Evolutionary conservation across 2,329 filamentous ascomycete genomes (phyloP), one percentile per base, ranked within the genome.

Genomic region (Aspergillus sp.): DNA sequence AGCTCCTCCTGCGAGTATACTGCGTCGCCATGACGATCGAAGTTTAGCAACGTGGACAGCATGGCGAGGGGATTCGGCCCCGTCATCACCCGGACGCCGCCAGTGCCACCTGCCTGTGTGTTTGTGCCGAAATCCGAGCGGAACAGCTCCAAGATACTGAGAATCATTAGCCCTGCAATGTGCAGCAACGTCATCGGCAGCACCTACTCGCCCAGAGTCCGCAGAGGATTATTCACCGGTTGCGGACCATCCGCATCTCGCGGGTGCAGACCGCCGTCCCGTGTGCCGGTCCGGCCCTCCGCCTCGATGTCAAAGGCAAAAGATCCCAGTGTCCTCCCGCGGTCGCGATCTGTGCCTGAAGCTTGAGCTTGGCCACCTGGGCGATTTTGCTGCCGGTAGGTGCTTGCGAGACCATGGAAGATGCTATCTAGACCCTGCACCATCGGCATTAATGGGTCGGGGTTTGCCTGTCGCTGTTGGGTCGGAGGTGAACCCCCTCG

Each of bases 1-100:
- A 98, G 81, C 2, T 91, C 93, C 78, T 97, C 92, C 76, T 98
- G 91, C 0, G 90, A 90, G 74, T 94, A 96, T 1, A 97, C 94
- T 7, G 89, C 91, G 74, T 98, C 94, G 19, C 92, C 91, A 60
- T 85, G 82, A 25, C 74, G 73, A 10, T 69, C 70, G n/a, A 77
- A 66, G 57, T 75, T 76, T 50, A 81, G 63, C 8, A 81, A 50
- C 23, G 70, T 69, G 7, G 73, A 70, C 39, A 85, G 74, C 19
- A 85, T 72, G 25, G 81, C 77, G 54, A 85, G 73, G 1, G 83
- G 81, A 30, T 72, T 72, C 5, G 68, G 62, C 9, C 60, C 66
- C 23, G 62, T 61, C 61, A 70, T 65, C 12, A 70, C 62, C 43
- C 63, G 69, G 30, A 67, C 63, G 23, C 64, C 63, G 23, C 64